Percentiles rank a stretch among this genome's conserved stretches.
phyloP scores from a whole-genome alignment of 352 stramenopile genomes.

The Pythium chondricola region DNA sequence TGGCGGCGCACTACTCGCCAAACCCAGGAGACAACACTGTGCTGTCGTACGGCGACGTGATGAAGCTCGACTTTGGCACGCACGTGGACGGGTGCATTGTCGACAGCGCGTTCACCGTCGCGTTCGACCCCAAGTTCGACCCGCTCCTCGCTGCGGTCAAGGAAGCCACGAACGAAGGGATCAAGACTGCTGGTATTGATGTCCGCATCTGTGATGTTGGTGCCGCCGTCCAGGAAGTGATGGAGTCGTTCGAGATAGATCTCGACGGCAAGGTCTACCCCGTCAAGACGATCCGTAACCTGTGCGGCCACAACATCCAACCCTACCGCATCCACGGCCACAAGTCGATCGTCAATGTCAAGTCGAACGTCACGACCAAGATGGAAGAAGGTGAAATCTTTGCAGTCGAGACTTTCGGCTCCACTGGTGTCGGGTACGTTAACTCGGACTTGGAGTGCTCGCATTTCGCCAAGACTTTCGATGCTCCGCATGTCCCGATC shows the following conservation, averaged over 20 bases:
- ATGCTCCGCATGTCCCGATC: constrained; percentile 93
- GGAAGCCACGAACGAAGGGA: constrained; percentile 89
- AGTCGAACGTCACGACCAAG: constrained; percentile 87
- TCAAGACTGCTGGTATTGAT: constrained; percentile 90
- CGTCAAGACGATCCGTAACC: constrained; percentile 95
- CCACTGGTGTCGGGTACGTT: constrained; percentile 82
- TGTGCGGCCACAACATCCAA: constrained; percentile 98
- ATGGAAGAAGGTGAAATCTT: constrained; percentile 98
- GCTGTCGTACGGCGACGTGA: constrained; percentile 90
- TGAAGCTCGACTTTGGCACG: constrained; percentile 97
- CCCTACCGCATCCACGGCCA: constrained; percentile 95
- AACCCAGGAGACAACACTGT: constrained; percentile 92
- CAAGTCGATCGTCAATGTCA: constrained; percentile 97
- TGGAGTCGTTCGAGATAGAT: constrained; percentile 97
- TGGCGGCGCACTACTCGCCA: constrained; percentile 95
- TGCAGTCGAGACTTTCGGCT: constrained; percentile 96
- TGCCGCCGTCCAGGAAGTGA: constrained; percentile 94
- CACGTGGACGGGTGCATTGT: constrained; percentile 96
- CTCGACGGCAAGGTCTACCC: constrained; percentile 94
- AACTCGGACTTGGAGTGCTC: constrained; percentile 95
- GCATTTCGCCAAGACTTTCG: constrained; percentile 97
- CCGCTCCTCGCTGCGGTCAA: constrained; percentile 80
- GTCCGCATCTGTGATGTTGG: constrained; percentile 93
- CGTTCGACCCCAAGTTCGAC: constrained; percentile 93
- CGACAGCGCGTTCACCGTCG: constrained; percentile 93